Evolutionary conservation across 2,329 filamentous ascomycete species (phyloP).

Genomic region (Alternaria consortialis): DNA sequence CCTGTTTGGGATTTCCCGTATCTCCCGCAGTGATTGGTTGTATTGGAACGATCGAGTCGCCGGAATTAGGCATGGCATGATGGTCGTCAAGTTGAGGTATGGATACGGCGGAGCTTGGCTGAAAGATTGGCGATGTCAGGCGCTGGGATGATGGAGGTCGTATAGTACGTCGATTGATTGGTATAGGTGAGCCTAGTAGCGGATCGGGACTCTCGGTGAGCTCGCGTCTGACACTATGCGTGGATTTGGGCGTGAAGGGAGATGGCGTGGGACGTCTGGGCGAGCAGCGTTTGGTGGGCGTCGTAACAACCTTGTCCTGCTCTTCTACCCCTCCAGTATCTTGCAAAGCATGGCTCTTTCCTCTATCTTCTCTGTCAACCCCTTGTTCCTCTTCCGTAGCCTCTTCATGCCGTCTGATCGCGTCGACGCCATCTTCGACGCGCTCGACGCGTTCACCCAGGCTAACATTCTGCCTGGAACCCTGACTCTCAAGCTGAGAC

Average conservation of each 20-base stretch:
- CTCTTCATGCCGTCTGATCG: not conserved
- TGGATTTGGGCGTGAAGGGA: constrained; percentile 28
- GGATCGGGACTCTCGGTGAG: constrained; percentile 46
- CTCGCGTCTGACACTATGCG: constrained; percentile 6
- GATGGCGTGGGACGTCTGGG: constrained; percentile 28
- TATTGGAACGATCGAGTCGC: not conserved
- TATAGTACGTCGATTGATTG: constrained; percentile 5
- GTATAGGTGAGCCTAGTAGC: constrained; percentile 30
- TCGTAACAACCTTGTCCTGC: not conserved
- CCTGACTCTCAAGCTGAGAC: constrained; percentile 39
- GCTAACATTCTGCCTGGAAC: constrained; percentile 19
- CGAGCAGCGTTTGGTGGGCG: constrained; percentile 19
- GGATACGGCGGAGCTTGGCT: constrained; percentile 12
- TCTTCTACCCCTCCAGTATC: not conserved
- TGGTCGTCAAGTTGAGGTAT: constrained; percentile 14
- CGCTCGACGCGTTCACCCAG: constrained; percentile 32
- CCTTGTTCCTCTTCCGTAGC: not conserved
- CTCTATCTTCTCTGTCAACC: not conserved
- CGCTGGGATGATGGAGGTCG: constrained; percentile 17
- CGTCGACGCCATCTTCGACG: constrained; percentile 20
- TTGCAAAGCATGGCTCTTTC: not conserved
- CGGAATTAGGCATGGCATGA: constrained; percentile 7
- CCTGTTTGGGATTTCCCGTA: not conserved
- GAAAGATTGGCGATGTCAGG: constrained; percentile 8
- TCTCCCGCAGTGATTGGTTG: not conserved